phyloP scores from a whole-genome alignment of 116 monocot species.

The Phalaenopsis hybrid region DNA sequence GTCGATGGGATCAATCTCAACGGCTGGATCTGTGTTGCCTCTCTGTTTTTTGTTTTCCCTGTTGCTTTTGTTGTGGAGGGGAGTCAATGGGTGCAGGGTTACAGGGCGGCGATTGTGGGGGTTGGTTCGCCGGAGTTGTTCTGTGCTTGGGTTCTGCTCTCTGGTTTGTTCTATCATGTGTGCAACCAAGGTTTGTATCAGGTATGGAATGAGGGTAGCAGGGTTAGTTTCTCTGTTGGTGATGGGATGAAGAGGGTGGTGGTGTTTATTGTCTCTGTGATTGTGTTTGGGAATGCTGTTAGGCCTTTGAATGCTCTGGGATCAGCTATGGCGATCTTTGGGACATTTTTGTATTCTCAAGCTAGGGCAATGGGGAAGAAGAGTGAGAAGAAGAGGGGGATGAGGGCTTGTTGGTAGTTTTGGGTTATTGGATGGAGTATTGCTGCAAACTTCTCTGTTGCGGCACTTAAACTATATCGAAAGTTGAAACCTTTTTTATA shows the following conservation, averaged over 20 bases:
- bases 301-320: conserved; percentile 56
- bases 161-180: conserved; percentile 60
- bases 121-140: conserved; percentile 24
- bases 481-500: too few relatives aligned
- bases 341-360: conserved; percentile 61
- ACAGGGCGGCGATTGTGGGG: conserved; percentile 16
- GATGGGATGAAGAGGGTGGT: conserved; percentile 62
- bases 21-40: conserved; percentile 42
- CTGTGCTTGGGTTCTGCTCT: conserved; percentile 40
- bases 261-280: conserved; percentile 48
- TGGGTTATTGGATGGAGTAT: neutral
- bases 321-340: conserved; percentile 47
- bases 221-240: conserved; percentile 47
- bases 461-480: too few relatives aligned
- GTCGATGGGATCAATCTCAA: conserved; percentile 49
- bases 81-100: conserved; percentile 33
- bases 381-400: conserved; percentile 8
- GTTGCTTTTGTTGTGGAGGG: conserved; percentile 53
- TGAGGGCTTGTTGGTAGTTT: neutral
- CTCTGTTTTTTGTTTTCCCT: conserved; percentile 41
- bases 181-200: conserved; percentile 62
- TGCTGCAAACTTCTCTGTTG: too few relatives aligned
- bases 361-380: conserved; percentile 24
- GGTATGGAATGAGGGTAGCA: conserved; percentile 45
- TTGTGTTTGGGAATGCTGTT: conserved; percentile 51